Evolutionary conservation across 2,329 filamentous ascomycete genomes (phyloP), one percentile per base, ranked within the genome.

Genomic region (Pseudocercospora ulei): DNA sequence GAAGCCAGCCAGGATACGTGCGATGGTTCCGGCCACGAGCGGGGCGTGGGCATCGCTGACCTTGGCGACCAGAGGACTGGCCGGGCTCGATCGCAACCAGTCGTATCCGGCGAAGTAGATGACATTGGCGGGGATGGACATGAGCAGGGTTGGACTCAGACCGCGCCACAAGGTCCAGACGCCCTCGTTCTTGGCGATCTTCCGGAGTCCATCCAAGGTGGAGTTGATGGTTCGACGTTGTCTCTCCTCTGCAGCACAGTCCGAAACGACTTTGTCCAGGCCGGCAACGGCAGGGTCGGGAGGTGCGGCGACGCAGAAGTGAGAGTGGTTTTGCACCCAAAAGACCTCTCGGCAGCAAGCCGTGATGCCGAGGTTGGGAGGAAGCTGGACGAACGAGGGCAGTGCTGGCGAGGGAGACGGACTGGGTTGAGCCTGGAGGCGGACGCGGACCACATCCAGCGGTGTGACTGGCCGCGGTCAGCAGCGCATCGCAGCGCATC

Each of bases 31-130:
- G 2, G 85, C 85, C 1, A 82, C 69, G 1, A 98, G 70, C 0
- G 90, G 86, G 4, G 82, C 77, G 51, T 83, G 85, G 5, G 75
- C 71, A 49, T 88, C 82, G 8, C 73, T 72, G 6, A 79, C 59
- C 12, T 71, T 51, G 8, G 52, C 56, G 26, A 67, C 69, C 46
- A 96, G 73, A 0, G 86, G 87, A 51, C 83, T 93, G 26, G 65
- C 66, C 1, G 69, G 66, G 53, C 83, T 81, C 48, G 73, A 82
- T 22, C 90, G 78, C 42, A 98, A 62, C 81, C 86, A 95, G 57
- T 98, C 90, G 62, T 98, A 98, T 24, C 90, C 90, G 7, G 90
- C 92, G 56, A 96, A 95, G 64, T 98, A 98, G 50, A 98, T 96
- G 51, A 98, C 90, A 59, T 98, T 98, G 16, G 79, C 85, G 0